phyloP scores from a whole-genome alignment of 192 early-diverging fungal species.

The Entomortierella beljakovae region DNA sequence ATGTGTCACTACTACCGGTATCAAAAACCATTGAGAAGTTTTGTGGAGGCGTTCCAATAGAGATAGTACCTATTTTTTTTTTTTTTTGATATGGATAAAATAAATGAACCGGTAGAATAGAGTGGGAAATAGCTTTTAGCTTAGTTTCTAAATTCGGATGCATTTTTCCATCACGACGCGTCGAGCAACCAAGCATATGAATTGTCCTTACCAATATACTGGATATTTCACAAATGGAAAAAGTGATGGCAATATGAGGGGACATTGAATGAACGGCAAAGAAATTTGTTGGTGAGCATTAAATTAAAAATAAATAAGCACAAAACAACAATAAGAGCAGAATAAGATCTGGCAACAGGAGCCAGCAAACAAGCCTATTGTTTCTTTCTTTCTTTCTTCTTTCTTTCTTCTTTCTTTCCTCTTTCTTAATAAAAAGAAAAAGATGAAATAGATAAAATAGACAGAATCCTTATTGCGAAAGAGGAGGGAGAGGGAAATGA shows the following conservation, averaged over 20 bases:
- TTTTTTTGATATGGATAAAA: too few species aligned
- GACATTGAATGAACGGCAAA: neutral
- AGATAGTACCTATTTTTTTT: slow-evolving; percentile 32
- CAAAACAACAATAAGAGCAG: neutral
- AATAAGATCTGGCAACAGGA: too few species aligned
- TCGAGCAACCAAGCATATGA: neutral
- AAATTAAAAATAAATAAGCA: neutral
- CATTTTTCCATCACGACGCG: neutral
- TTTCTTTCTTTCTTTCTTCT: too few species aligned
- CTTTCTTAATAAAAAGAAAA: neutral
- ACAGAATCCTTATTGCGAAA: neutral
- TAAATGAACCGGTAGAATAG: neutral
- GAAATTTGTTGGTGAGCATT: slow-evolving; percentile 11
- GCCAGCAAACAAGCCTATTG: too few species aligned
- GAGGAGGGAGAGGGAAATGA: neutral
- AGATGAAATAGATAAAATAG: neutral
- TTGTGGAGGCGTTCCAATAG: slow-evolving; percentile 34
- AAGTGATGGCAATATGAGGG: neutral
- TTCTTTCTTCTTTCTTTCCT: too few species aligned
- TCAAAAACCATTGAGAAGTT: slow-evolving; percentile 50
- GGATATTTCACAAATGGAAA: neutral
- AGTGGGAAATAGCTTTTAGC: neutral
- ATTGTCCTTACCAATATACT: slow-evolving; percentile 21
- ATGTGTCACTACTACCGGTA: slow-evolving; percentile 47
- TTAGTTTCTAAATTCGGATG: neutral